A percentile compares a stretch with the other conserved stretches of the same genome.
phyloP scores from a whole-genome alignment of 116 monocot species.

The Iris pallida region DNA sequence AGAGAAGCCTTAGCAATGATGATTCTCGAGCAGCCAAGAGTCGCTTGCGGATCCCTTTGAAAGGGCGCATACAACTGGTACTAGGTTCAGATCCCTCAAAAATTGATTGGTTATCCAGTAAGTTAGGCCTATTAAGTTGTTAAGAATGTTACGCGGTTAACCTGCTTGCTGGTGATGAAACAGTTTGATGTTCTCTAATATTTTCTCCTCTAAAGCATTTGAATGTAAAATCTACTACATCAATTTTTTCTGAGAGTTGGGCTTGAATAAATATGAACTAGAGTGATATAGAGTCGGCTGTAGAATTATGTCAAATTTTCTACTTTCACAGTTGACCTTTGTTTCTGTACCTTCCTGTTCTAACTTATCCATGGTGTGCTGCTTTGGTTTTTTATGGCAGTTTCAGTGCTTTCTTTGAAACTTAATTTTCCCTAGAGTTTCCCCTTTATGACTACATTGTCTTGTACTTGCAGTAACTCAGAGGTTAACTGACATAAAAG shows the following conservation, averaged over 20 bases:
- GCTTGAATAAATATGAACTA: too few relatives aligned
- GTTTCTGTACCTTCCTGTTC: too few relatives aligned
- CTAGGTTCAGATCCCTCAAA: slow-evolving; percentile 23
- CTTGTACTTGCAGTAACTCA: background rate
- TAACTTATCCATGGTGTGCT: too few relatives aligned
- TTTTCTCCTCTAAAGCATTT: background rate
- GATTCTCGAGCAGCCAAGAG: slow-evolving; percentile 60
- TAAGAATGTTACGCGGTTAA: slow-evolving; percentile 4
- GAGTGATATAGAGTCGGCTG: too few relatives aligned
- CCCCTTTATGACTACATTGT: background rate
- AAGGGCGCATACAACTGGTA: slow-evolving; percentile 95
- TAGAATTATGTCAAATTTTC: too few relatives aligned
- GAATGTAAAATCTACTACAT: too few relatives aligned
- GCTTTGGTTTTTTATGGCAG: too few relatives aligned
- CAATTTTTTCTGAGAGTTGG: too few relatives aligned
- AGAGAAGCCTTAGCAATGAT: slow-evolving; percentile 66
- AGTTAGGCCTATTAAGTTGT: slow-evolving; percentile 21
- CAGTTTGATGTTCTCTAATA: background rate
- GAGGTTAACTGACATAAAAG: background rate
- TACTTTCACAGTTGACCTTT: too few relatives aligned
- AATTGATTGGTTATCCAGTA: slow-evolving; percentile 31
- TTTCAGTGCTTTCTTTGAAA: too few relatives aligned
- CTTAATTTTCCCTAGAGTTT: too few relatives aligned
- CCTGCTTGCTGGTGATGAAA: background rate
- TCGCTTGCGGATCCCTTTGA: slow-evolving; percentile 76